phyloP scores from a whole-genome alignment of 164 flowering plant genomes.

The Magnolia kwangsiensis region DNA sequence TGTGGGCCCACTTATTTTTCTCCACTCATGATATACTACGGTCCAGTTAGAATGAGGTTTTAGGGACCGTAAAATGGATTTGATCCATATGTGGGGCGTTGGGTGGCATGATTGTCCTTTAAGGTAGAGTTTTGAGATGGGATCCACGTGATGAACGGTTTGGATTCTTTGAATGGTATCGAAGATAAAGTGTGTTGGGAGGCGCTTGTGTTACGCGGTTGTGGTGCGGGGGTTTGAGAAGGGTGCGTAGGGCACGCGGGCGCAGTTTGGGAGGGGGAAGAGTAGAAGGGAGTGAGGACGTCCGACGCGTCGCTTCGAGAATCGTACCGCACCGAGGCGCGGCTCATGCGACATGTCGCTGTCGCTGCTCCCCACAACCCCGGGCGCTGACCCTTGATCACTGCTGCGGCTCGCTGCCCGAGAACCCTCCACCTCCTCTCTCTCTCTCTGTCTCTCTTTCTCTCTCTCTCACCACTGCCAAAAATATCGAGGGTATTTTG shows the following conservation, averaged over 20 bases:
- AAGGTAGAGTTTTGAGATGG: neutral
- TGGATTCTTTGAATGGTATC: too few species aligned
- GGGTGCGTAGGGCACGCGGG: neutral
- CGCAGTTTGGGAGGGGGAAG: neutral
- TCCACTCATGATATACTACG: too few species aligned
- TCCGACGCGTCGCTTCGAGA: neutral
- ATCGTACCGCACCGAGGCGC: neutral
- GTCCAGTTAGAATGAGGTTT: too few species aligned
- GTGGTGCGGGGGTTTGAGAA: neutral
- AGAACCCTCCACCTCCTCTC: neutral
- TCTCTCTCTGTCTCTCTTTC: neutral
- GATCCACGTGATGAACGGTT: too few species aligned
- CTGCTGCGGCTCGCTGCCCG: neutral
- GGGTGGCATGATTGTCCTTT: too few species aligned
- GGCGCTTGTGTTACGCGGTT: neutral
- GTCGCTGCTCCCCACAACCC: conserved; percentile 8
- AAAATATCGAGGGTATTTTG: too few species aligned
- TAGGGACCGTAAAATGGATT: too few species aligned
- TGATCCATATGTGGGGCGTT: too few species aligned
- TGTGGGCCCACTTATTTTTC: too few species aligned
- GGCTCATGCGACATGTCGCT: neutral
- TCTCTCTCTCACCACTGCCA: neutral
- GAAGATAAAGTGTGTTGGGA: neutral
- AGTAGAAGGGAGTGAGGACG: neutral
- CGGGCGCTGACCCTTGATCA: conserved; percentile 2